phyloP scores from a whole-genome alignment of 2,329 filamentous ascomycete species.

The Bipolaris oryzae region DNA sequence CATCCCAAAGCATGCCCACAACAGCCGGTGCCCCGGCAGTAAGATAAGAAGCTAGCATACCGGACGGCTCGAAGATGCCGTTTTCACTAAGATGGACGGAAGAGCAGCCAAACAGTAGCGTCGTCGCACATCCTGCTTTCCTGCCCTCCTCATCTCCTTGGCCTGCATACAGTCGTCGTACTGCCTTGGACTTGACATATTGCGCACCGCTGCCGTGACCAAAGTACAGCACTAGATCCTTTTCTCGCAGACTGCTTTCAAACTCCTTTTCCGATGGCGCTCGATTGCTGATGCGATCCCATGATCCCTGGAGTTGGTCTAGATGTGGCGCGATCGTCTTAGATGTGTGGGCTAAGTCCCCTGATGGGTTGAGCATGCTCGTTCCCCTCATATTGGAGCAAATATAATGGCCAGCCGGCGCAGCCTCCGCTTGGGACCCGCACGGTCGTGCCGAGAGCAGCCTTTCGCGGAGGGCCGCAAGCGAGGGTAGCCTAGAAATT shows the following conservation, averaged over 20 bases:
- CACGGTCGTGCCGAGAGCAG: constrained; percentile 62
- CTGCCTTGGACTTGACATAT: constrained; percentile 84
- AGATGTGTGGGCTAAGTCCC: constrained; percentile 82
- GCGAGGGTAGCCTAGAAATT: constrained; percentile 85
- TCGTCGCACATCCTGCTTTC: constrained; percentile 68
- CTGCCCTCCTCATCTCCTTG: constrained; percentile 44
- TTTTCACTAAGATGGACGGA: constrained; percentile 80
- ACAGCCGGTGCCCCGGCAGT: constrained; percentile 80
- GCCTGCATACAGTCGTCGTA: constrained; percentile 70
- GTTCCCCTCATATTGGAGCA: constrained; percentile 62
- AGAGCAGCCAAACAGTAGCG: constrained; percentile 93
- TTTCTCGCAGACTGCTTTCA: constrained; percentile 66
- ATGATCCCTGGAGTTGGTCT: constrained; percentile 56
- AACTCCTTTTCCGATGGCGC: constrained; percentile 81
- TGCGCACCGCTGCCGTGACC: constrained; percentile 94
- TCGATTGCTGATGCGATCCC: constrained; percentile 72
- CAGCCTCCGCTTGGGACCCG: constrained; percentile 10
- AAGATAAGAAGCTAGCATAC: constrained; percentile 90
- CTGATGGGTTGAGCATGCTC: constrained; percentile 88
- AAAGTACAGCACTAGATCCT: constrained; percentile 86
- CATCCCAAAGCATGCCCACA: constrained; percentile 94
- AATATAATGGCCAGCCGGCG: constrained; percentile 53
- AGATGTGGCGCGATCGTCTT: constrained; percentile 73
- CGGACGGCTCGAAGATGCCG: constrained; percentile 83
- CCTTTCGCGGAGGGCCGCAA: constrained; percentile 79